These are phyloP conservation scores for Phaseolus coccineus DNA, from an alignment of 331 rosid genomes.

Conservation along the genomic window DNA sequence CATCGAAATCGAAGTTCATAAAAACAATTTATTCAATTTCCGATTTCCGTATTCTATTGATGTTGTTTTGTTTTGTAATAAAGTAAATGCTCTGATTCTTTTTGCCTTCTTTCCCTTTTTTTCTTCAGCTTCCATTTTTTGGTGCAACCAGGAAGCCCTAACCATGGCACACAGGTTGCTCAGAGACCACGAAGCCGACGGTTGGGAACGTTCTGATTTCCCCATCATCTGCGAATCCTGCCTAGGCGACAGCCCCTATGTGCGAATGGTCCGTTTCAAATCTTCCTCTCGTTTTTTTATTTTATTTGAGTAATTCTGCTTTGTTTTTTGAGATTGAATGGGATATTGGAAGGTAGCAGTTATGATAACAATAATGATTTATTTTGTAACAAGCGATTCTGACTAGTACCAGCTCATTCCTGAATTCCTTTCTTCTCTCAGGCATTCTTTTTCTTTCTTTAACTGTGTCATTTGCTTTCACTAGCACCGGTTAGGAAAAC, in stretches of 20 bases:
- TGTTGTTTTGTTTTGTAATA: no score
- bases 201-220: slow-evolving; percentile 96
- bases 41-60: no score
- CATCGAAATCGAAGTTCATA: not conserved
- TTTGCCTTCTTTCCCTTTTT: not conserved
- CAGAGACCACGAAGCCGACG: slow-evolving; percentile 88
- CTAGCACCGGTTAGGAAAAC: no score
- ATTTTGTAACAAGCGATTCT: no score
- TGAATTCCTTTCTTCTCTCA: no score
- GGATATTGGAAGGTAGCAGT: not conserved
- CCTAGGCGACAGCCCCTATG: slow-evolving; percentile 90
- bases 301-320: not conserved
- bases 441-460: no score
- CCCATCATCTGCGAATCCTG: slow-evolving; percentile 97
- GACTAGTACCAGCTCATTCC: no score
- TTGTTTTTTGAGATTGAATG: not conserved
- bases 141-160: slow-evolving; percentile 5
- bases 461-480: no score
- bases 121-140: not conserved
- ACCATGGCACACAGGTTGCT: slow-evolving; percentile 87
- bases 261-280: slow-evolving; percentile 70
- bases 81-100: no score
- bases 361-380: not conserved
- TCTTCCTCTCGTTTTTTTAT: not conserved
- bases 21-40: not conserved